Base-by-base conservation (phyloP, 768 basidiomycete species). In the Auricularia cornea region DNA sequence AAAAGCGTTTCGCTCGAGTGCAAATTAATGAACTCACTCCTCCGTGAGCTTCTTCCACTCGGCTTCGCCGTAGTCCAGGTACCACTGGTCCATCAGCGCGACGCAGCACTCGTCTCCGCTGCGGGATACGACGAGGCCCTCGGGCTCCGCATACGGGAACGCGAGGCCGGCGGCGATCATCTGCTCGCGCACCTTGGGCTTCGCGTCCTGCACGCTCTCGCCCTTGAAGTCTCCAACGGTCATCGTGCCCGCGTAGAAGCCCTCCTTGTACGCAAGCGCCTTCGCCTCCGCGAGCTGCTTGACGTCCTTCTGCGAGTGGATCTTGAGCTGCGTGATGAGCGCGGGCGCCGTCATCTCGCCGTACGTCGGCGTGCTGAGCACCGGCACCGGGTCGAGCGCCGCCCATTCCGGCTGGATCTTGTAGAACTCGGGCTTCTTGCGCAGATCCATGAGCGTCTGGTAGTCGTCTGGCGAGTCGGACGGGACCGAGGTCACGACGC, bases 391-490 rank as follows among this genome's bases (percentile, higher is more conserved):
- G 65, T 96, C 89, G 63, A 90, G 79, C 3, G 88, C 79, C 3
- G 84, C 86, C 96, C 96, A 99, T 28, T 83, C 77, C 3, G 94
- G 86, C 67, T 96, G 85, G 69, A 99, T 93, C 72, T 92, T 91
- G 83, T 98, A 99, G 77, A 88, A 95, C 60, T 94, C 94, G 57
- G 95, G 84, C 76, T 99, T 99, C 77, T 98, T 98, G 70, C 90
- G 89, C 32, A 99, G 81, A 71, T 98, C 96, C 69, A 85, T 85
- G 60, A 94, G 80, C 3, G 93, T 96, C 67, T 86, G 84, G 75
- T 85, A 98, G 72, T 99, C 97, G 72, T 98, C 97, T 3, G 97
- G 97, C 3, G 97, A 98, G 73, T 99, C 97, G 8, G 97, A 97
- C 0, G 97, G 95, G 5, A 97, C 95, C 44, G 93, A 98, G 3